Evolutionary conservation across 108 stramenopile species (phyloP).

Genomic region (Fistulifera solaris): DNA sequence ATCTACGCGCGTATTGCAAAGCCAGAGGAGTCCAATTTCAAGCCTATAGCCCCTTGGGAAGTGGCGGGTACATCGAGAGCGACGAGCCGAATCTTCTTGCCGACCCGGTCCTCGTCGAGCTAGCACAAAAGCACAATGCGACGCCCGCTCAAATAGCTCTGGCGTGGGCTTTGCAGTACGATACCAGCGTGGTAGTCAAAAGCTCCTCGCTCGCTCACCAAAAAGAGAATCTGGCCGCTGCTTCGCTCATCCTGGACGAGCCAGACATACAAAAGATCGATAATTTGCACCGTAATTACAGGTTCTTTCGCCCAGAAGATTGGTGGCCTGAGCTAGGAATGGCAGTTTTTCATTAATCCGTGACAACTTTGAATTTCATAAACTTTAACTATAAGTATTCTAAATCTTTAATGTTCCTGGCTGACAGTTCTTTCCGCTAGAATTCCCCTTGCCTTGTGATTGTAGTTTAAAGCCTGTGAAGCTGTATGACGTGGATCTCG

Average conservation of each 20-base stretch:
- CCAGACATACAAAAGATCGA: constrained; percentile 54
- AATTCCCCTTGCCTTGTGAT: no score
- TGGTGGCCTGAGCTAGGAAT: constrained; percentile 56
- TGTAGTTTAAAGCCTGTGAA: no score
- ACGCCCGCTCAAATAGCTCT: constrained; percentile 54
- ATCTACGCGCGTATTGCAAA: constrained; percentile 61
- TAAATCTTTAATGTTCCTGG: no score
- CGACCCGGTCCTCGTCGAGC: constrained; percentile 37
- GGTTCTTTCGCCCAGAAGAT: constrained; percentile 71
- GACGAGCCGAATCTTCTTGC: constrained; percentile 41
- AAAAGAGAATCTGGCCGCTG: constrained; percentile 34
- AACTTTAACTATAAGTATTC: no score
- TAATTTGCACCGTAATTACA: constrained; percentile 44
- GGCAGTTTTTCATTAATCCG: constrained; percentile 53
- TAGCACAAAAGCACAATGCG: constrained; percentile 31
- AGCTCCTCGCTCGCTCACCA: constrained; percentile 37
- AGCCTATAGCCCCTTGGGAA: constrained; percentile 79
- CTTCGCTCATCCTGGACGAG: constrained; percentile 11
- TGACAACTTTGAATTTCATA: no score
- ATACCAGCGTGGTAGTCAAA: constrained; percentile 50
- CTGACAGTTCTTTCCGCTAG: no score
- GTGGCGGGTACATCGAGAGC: constrained; percentile 48
- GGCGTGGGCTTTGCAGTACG: constrained; percentile 65
- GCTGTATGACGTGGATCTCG: no score
- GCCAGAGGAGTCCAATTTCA: constrained; percentile 56